A percentile compares a stretch with the other conserved stretches of the same genome.
These are phyloP conservation scores for Lavandula angustifolia DNA, from an alignment of 257 asterid genomes.

Conservation along the genomic window DNA sequence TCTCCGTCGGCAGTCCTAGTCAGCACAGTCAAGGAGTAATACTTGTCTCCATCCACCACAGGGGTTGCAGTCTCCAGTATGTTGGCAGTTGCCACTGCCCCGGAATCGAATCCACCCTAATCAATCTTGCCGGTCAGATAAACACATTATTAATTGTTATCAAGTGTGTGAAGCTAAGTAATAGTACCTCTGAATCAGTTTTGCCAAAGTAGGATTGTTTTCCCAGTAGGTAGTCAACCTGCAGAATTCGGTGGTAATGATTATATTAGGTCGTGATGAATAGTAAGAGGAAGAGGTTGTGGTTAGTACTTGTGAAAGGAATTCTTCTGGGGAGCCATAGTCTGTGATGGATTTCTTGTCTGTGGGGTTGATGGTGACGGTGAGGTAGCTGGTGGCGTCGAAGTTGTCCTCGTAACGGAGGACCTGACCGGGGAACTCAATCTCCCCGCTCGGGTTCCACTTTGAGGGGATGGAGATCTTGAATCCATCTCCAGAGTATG, in stretches of 20 bases:
- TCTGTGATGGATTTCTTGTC: conserved; percentile 85
- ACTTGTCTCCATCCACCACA: conserved; percentile 52
- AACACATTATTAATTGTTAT: background rate
- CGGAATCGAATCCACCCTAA: conserved; percentile 88
- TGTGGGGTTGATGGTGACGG: conserved; percentile 60
- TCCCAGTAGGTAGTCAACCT: conserved; percentile 95
- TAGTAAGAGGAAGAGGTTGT: background rate
- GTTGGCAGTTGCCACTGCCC: conserved; percentile 88
- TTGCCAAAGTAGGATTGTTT: conserved; percentile 80
- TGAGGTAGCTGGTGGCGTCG: conserved; percentile 62
- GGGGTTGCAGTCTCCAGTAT: conserved; percentile 70
- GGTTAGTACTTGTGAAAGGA: conserved; percentile 60
- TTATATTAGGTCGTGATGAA: background rate
- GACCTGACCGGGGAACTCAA: conserved; percentile 77
- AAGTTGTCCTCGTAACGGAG: conserved; percentile 90
- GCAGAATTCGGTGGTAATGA: conserved; percentile 1
- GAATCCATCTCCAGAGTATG: conserved; percentile 61
- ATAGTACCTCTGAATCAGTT: conserved; percentile 85
- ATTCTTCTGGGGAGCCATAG: conserved; percentile 71
- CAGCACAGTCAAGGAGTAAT: conserved; percentile 63
- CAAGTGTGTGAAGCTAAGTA: background rate
- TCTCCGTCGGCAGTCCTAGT: conserved; percentile 97
- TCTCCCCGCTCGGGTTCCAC: conserved; percentile 82
- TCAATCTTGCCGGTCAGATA: background rate
- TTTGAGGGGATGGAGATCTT: conserved; percentile 59